Percentiles rank a stretch among this genome's conserved stretches.
phyloP scores from a whole-genome alignment of 2,329 filamentous ascomycete species.

The Fusarium sp. region DNA sequence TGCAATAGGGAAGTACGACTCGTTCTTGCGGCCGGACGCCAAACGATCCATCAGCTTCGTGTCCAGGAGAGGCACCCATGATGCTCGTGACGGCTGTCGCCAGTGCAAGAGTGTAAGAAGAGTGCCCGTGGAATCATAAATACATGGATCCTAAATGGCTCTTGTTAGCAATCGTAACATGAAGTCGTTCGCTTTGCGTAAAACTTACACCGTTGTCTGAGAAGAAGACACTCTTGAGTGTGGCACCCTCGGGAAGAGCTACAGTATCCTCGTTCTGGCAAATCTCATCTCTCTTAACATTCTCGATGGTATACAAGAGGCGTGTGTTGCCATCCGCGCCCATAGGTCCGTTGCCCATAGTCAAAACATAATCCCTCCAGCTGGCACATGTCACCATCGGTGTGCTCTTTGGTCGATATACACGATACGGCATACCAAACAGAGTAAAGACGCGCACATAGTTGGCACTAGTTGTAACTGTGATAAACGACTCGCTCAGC shows the following conservation, averaged over 20 bases:
- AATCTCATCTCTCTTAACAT: conserved; percentile 92
- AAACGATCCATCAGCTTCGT: conserved; percentile 86
- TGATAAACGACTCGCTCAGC: conserved; percentile 89
- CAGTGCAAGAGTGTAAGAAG: conserved; percentile 90
- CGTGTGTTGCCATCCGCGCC: conserved; percentile 81
- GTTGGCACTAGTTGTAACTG: conserved; percentile 85
- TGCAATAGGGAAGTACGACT: conserved; percentile 95
- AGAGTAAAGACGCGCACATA: conserved; percentile 95
- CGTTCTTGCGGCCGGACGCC: conserved; percentile 84
- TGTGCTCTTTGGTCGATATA: conserved; percentile 91
- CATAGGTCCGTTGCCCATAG: conserved; percentile 91
- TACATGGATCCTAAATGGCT: conserved; percentile 80
- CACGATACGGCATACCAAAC: conserved; percentile 87
- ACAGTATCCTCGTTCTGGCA: conserved; percentile 95
- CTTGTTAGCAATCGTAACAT: neutral
- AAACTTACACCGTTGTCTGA: conserved; percentile 83
- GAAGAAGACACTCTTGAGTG: conserved; percentile 88
- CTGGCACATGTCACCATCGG: conserved; percentile 93
- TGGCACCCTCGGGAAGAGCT: conserved; percentile 79
- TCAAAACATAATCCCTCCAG: conserved; percentile 96
- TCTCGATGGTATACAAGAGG: conserved; percentile 91
- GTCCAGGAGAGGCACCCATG: conserved; percentile 93
- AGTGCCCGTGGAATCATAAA: conserved; percentile 93
- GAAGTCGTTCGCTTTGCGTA: neutral
- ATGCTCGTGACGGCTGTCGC: conserved; percentile 85